Base-by-base conservation (phyloP, 2,329 filamentous ascomycete genomes). In the Elsinoe ampelina region DNA sequence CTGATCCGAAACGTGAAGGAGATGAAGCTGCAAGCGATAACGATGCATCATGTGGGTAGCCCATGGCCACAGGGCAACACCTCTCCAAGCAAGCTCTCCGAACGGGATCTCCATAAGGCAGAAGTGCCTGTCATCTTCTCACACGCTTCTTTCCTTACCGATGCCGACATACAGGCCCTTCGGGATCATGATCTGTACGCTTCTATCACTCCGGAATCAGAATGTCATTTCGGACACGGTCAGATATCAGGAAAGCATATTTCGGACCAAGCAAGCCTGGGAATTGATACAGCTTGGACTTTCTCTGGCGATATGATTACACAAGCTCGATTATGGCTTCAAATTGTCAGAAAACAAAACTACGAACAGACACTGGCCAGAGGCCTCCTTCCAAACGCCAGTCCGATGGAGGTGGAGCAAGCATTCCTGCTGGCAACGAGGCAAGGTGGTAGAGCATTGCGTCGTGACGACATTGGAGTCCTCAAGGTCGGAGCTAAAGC, bases 201-300 rank as follows among this genome's bases (percentile, higher is more conserved):
- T 42, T 79, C 78, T 51, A 79, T 79, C 58, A 83, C 80, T 0
- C 78, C 80, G 1, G 80, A 83, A 62, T 80, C 77, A 0, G 80
- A 83, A 61, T 76, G 80, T 71, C 78, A 81, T 63, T 82, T 76
- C 65, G 80, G 80, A n/a, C 77, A 80, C 61, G 70, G 67, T 0
- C 77, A 81, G 58, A 70, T 71, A 1, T 63, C 66, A 39, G 71
- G 68, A 15, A 70, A 76, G 54, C 63, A 70, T 8, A 68, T 77
- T 20, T 72, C 72, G 22, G 79, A 82, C 61, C 78, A 82, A 59
- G 73, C 73, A 1, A 66, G 77, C 1, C 70, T 82, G 0, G 79
- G 80, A 2, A 69, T 81, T 6, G 79, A 82, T 62, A 80, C 77
- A 0, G 75, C 79, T 61, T 76, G 77, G 59, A 77, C 77, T 8